Percentiles rank a stretch among this genome's conserved stretches.
phyloP scores from a whole-genome alignment of 2,329 filamentous ascomycete species.

The Aspergillus tubingensis region DNA sequence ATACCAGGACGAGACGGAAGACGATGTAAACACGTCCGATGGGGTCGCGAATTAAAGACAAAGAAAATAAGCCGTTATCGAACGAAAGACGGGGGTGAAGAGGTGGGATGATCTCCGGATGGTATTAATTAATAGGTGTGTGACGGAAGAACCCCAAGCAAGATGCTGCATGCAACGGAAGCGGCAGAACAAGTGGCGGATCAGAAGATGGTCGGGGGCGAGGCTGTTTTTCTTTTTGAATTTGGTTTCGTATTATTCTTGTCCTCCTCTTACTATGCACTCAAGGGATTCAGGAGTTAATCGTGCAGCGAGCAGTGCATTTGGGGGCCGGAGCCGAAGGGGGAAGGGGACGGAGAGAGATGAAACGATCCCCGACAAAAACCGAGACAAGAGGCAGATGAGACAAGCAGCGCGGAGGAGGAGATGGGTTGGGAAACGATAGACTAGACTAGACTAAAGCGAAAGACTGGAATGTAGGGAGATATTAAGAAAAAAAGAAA shows the following conservation, averaged over 20 bases:
- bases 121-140: constrained; percentile 2
- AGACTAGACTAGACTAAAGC: constrained; percentile 7
- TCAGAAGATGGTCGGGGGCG: background rate
- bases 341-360: constrained; percentile 17
- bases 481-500: constrained; percentile 10
- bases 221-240: background rate
- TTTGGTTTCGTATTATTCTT: background rate
- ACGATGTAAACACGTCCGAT: constrained; percentile 3
- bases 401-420: constrained; percentile 17
- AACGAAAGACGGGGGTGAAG: background rate
- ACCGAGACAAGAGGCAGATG: constrained; percentile 17
- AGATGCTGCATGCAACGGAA: constrained; percentile 12
- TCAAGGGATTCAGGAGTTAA: constrained; percentile 16
- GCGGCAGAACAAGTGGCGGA: background rate
- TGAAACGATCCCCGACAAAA: constrained; percentile 15
- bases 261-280: too few relatives aligned
- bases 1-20: background rate
- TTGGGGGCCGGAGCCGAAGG: constrained; percentile 14
- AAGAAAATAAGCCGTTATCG: constrained; percentile 2
- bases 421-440: constrained; percentile 9
- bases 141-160: background rate
- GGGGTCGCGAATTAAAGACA: constrained; percentile 13
- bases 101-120: background rate
- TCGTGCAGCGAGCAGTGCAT: constrained; percentile 10
- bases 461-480: constrained; percentile 6